Evolutionary conservation across 1,284 basidiomycete genomes (phyloP), one percentile per base, ranked within the genome.

Genomic region (Trametes sp.): DNA sequence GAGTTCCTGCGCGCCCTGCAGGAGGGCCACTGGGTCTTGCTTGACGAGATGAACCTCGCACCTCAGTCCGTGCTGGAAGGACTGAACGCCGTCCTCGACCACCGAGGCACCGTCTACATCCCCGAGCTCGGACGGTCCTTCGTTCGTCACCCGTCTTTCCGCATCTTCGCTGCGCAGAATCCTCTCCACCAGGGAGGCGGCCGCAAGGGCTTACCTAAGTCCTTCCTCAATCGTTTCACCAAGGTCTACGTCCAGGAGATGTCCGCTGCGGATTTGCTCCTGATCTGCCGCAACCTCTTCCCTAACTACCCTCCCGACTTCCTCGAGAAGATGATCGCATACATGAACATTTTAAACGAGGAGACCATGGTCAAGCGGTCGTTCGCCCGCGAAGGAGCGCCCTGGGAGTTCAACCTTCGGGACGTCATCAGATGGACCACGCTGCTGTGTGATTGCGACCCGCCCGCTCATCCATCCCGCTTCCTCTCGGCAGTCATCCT

Each of bases 331-430:
- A 98, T 99, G 94, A 94, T 99, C 62, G 70, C 80, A 0, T 98
- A 93, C 82, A 98, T 96, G 74, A 79, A 84, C 63, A 78, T 80
- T 10, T 81, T 99, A 55, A 89, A 91, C 62, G 82, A 89, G 23
- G 89, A 90, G 68, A 87, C 92, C 4, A 87, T 88, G 69, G 75
- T 87, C 31, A 85, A 86, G 59, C 85, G 87, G 31, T 71, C 82
- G 1, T 95, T 98, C 72, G 96, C 88, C 6, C 84, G 89, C 49
- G 88, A 93, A 64, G 98, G 98, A 10, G 85, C 88, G 55, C 98
- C 98, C 1, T 99, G 98, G 98, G 98, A 99, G 74, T 98, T 99
- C 82, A 99, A 99, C 74, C 82, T 99, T 56, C 92, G 98, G 41
- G 98, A 99, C 76, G 84, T 98, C 44, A 87, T 97, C 64, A 88